Conservation (phyloP, 495 filamentous ascomycete species). For the Cairneyella variabilis region DNA sequence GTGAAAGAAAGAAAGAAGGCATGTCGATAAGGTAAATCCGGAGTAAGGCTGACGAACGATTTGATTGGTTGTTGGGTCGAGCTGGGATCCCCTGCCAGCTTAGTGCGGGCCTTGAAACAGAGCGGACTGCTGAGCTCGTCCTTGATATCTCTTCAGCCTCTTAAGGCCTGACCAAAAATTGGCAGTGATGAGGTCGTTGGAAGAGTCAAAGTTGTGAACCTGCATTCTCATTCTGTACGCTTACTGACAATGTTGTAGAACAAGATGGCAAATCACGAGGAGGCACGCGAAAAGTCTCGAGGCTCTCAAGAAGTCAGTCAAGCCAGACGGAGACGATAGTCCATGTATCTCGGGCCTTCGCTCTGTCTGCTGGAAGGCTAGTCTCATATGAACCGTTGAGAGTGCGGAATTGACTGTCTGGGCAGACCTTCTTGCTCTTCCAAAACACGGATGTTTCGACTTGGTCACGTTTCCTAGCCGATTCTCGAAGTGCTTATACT, state of each 20-base stretch:
- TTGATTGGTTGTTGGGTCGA: neutral
- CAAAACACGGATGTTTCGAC: constrained; percentile 58
- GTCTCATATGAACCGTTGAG: constrained; percentile 19
- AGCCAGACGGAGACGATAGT: constrained; percentile 46
- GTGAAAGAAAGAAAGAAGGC: too few relatives aligned
- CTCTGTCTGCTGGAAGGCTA: constrained; percentile 91
- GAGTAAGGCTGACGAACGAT: neutral
- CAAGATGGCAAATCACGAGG: constrained; percentile 64
- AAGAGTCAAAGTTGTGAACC: constrained; percentile 54
- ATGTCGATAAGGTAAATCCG: too few relatives aligned
- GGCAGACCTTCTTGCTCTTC: constrained; percentile 77
- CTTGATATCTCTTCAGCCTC: too few relatives aligned
- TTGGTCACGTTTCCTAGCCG: constrained; percentile 64
- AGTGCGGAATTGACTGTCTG: constrained; percentile 2
- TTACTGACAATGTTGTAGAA: constrained; percentile 27
- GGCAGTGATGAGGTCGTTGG: constrained; percentile 56
- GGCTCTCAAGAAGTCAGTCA: constrained; percentile 64
- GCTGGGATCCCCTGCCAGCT: too few relatives aligned
- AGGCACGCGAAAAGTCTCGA: constrained; percentile 53
- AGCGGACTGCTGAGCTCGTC: neutral
- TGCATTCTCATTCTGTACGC: neutral
- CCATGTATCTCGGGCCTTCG: constrained; percentile 71
- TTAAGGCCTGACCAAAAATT: too few relatives aligned
- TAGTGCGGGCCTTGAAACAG: neutral
- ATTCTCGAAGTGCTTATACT: constrained; percentile 69